phyloP scores from a whole-genome alignment of 2,329 filamentous ascomycete genomes.

The Botryotinia calthae region DNA sequence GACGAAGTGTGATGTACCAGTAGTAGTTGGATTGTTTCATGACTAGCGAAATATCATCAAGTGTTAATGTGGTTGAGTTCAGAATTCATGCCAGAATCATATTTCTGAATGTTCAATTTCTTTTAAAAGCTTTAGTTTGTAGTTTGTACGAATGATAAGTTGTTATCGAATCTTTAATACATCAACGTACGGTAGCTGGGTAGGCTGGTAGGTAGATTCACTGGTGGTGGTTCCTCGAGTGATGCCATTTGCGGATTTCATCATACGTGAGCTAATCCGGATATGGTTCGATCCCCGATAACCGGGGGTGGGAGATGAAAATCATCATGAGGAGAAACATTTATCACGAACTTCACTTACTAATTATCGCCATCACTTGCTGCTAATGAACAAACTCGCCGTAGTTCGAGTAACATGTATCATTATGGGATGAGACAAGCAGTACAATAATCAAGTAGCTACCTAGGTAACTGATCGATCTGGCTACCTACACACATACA shows the following conservation, averaged over 20 bases:
- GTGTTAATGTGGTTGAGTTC: neutral
- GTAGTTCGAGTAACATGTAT: neutral
- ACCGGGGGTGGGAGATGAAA: conserved; percentile 2
- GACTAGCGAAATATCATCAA: neutral
- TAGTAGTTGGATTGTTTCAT: conserved; percentile 4
- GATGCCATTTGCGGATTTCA: conserved; percentile 15
- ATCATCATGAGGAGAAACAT: neutral
- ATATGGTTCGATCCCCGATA: conserved; percentile 5
- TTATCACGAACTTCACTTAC: neutral
- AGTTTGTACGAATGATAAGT: neutral
- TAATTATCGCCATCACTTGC: neutral
- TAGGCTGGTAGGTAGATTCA: neutral
- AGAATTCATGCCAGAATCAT: neutral
- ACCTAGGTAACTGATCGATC: neutral
- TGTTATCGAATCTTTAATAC: conserved; percentile 1
- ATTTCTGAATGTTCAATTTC: neutral
- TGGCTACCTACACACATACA: neutral
- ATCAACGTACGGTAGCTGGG: neutral
- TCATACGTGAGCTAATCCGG: conserved; percentile 12
- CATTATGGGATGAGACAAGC: neutral
- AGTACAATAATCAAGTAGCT: neutral
- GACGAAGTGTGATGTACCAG: conserved; percentile 8
- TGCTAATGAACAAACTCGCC: neutral
- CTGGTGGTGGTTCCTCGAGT: neutral
- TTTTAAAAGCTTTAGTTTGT: neutral